These are phyloP conservation scores for Termitomyces sp. DNA, from an alignment of 768 basidiomycete species.

Conservation along the genomic window DNA sequence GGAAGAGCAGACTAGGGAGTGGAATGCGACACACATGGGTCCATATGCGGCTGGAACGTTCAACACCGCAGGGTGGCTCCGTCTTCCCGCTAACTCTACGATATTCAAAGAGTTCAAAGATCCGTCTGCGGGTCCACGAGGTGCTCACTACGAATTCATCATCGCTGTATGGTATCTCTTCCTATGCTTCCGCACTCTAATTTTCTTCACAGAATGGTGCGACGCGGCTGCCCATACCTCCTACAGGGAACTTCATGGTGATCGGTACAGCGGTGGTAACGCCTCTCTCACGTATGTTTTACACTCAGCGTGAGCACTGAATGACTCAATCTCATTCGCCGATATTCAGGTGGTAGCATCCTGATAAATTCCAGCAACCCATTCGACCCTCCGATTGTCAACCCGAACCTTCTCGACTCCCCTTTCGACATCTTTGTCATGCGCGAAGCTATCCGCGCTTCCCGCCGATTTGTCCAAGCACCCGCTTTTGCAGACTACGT, in stretches of 20 bases:
- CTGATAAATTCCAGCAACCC: conserved; percentile 34
- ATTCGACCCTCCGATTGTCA: conserved; percentile 40
- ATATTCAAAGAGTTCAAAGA: conserved; percentile 19
- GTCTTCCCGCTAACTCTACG: conserved; percentile 18
- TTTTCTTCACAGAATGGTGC: conserved; percentile 14
- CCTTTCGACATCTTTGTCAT: conserved; percentile 22
- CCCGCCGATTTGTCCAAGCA: conserved; percentile 19
- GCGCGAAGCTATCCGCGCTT: conserved; percentile 21
- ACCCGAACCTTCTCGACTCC: conserved; percentile 39
- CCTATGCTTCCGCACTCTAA: neutral
- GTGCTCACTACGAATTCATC: conserved; percentile 25
- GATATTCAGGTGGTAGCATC: conserved; percentile 22
- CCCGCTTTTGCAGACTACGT: conserved; percentile 23
- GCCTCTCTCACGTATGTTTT: conserved; percentile 23
- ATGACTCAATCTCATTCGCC: neutral
- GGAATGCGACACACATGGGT: conserved; percentile 17
- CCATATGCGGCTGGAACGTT: conserved; percentile 16
- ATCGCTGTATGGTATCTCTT: conserved; percentile 24
- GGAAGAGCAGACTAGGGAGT: conserved; percentile 14
- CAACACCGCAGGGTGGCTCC: conserved; percentile 18
- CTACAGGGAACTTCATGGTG: conserved; percentile 23
- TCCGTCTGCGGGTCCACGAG: conserved; percentile 22
- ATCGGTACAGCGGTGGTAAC: conserved; percentile 20
- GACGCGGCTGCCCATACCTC: conserved; percentile 17
- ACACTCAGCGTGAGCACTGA: too few species aligned